Percentiles rank a stretch among this genome's conserved stretches.
phyloP scores from a whole-genome alignment of 2,329 filamentous ascomycete species.

The Berkeleyomyces rouxiae region DNA sequence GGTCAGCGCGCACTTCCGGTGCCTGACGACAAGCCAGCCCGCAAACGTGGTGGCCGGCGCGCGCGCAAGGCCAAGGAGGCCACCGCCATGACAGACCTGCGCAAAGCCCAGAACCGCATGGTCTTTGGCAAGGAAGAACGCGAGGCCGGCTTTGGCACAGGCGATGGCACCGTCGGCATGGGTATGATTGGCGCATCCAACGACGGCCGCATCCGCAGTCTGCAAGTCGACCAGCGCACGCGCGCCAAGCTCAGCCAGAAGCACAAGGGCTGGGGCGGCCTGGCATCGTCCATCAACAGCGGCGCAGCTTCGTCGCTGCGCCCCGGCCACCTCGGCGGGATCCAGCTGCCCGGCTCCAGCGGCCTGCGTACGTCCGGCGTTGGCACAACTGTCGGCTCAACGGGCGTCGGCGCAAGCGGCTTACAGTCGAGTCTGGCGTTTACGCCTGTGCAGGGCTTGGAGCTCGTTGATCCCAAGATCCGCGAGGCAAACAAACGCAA shows the following conservation, averaged over 20 bases:
- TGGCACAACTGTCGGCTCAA: conserved; percentile 46
- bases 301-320: conserved; percentile 59
- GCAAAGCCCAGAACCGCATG: conserved; percentile 92
- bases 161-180: conserved; percentile 70
- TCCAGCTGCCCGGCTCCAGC: conserved; percentile 31
- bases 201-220: conserved; percentile 72
- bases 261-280: conserved; percentile 83
- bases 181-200: conserved; percentile 89
- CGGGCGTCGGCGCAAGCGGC: conserved; percentile 30
- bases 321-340: conserved; percentile 3
- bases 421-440: conserved; percentile 82
- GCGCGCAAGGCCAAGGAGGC: conserved; percentile 93
- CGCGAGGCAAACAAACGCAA: conserved; percentile 78
- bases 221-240: conserved; percentile 85
- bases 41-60: conserved; percentile 79
- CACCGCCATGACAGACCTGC: conserved; percentile 87
- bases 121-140: conserved; percentile 90
- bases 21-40: conserved; percentile 84
- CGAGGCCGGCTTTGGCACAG: conserved; percentile 78
- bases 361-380: conserved; percentile 72
- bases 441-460: conserved; percentile 83
- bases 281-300: conserved; percentile 66
- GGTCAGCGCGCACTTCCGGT: conserved; percentile 73
- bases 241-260: conserved; percentile 86
- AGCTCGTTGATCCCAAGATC: conserved; percentile 86